phyloP scores from a whole-genome alignment of 805 yeast species.

The Helenozyma rhizophorensis region DNA sequence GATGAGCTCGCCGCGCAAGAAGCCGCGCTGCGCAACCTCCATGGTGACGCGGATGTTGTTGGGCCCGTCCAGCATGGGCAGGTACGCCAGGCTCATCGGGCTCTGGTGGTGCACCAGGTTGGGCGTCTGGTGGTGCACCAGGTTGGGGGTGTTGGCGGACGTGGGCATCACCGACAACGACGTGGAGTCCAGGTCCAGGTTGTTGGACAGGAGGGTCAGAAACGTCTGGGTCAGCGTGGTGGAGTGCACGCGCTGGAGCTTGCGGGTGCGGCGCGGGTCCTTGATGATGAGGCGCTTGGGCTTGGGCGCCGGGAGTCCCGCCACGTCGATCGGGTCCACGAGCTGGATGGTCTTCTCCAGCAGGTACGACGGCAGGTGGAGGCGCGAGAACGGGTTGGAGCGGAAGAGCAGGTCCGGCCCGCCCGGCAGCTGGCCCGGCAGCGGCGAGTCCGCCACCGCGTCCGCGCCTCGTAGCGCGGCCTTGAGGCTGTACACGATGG shows the following conservation, averaged over 20 bases:
- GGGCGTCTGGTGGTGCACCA: too few relatives aligned
- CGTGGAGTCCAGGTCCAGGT: slow-evolving; percentile 20
- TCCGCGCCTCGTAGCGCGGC: slow-evolving; percentile 34
- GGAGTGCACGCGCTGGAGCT: slow-evolving; percentile 32
- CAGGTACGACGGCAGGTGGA: slow-evolving; percentile 27
- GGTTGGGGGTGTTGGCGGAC: neutral
- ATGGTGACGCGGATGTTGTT: slow-evolving; percentile 34
- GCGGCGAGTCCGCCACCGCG: slow-evolving; percentile 8
- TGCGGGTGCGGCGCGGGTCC: slow-evolving; percentile 36
- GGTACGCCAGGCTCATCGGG: too few relatives aligned
- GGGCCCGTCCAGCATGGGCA: too few relatives aligned
- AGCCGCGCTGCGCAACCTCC: slow-evolving; percentile 58
- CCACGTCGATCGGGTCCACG: slow-evolving; percentile 71
- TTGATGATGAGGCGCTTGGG: slow-evolving; percentile 62
- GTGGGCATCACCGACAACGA: neutral
- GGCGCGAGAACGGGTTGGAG: slow-evolving; percentile 16
- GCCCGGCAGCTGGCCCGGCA: slow-evolving; percentile 2
- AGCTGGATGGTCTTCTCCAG: slow-evolving; percentile 60
- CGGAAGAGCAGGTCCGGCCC: neutral
- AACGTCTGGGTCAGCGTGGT: slow-evolving; percentile 31
- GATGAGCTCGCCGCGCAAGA: slow-evolving; percentile 70
- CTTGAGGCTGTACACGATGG: slow-evolving; percentile 60
- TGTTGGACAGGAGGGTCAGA: slow-evolving; percentile 28
- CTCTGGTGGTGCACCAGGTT: too few relatives aligned
- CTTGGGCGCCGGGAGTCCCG: slow-evolving; percentile 59